Evolutionary conservation across 495 filamentous ascomycete species (phyloP).

Genomic region (Ramalina peruviana): DNA sequence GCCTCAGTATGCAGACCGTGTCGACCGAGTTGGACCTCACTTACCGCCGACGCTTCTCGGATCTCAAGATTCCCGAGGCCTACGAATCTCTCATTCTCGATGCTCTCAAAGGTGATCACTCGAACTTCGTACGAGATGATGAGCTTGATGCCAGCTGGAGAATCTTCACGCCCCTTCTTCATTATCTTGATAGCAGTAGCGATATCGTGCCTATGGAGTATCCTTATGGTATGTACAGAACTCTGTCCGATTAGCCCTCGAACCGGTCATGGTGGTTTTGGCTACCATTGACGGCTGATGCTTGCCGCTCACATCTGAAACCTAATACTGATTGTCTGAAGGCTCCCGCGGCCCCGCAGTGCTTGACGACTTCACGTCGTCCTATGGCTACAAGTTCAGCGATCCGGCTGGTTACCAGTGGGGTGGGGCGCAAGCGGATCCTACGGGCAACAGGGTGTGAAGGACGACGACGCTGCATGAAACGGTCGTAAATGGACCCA

Average conservation of each 20-base stretch:
- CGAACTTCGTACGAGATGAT: constrained; percentile 98
- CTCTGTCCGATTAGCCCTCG: not conserved
- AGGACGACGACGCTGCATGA: not conserved
- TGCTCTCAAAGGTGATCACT: constrained; percentile 97
- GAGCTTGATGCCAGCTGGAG: constrained; percentile 98
- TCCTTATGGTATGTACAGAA: constrained; percentile 72
- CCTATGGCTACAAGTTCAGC: constrained; percentile 97
- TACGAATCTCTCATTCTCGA: constrained; percentile 97
- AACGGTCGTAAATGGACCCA: not conserved
- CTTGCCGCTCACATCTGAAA: constrained; percentile 8
- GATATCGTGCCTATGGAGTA: constrained; percentile 99
- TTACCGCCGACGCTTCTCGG: constrained; percentile 95
- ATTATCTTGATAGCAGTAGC: constrained; percentile 97
- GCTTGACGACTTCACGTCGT: constrained; percentile 93
- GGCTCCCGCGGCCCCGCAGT: constrained; percentile 94
- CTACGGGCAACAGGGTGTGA: not conserved
- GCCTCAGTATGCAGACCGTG: constrained; percentile 98
- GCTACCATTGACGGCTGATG: not conserved
- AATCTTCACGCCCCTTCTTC: constrained; percentile 92
- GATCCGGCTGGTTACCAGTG: constrained; percentile 94
- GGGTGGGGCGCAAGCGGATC: constrained; percentile 22
- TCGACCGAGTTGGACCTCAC: constrained; percentile 98
- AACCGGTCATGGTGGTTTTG: too few species aligned
- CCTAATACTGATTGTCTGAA: constrained; percentile 20
- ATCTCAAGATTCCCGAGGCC: constrained; percentile 98